Conservation (phyloP, 2,329 filamentous ascomycete genomes). For the Berkeleyomyces rouxiae region DNA sequence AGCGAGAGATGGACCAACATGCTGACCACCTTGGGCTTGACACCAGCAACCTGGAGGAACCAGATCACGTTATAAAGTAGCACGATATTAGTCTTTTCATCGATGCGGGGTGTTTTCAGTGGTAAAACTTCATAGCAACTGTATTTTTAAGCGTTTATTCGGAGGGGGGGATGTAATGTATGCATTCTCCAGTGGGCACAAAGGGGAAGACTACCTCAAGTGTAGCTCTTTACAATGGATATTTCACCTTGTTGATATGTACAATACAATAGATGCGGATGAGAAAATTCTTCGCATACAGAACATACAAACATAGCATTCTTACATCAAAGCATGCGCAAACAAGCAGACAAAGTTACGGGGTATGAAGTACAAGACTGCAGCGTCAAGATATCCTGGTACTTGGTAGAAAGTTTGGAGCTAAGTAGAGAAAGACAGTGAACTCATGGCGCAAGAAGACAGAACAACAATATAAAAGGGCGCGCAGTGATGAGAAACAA, state of each 20-base stretch:
- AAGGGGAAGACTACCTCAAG: background rate
- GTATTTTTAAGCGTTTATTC: constrained; percentile 12
- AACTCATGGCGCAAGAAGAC: background rate
- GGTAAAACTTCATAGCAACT: constrained; percentile 7
- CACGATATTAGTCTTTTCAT: background rate
- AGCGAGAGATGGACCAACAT: constrained; percentile 80
- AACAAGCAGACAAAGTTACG: background rate
- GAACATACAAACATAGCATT: background rate
- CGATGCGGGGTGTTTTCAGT: background rate
- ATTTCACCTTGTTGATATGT: constrained; percentile 11
- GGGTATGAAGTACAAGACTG: background rate
- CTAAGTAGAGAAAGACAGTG: too few relatives aligned
- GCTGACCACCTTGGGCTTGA: constrained; percentile 68
- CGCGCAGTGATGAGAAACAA: background rate
- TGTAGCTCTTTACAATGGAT: constrained; percentile 7
- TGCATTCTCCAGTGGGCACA: background rate
- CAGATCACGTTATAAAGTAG: constrained; percentile 57
- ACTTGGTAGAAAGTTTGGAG: too few relatives aligned
- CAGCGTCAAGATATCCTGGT: too few relatives aligned
- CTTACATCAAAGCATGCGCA: constrained; percentile 1
- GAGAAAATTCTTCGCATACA: background rate
- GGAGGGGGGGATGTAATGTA: background rate
- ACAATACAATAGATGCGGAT: constrained; percentile 12
- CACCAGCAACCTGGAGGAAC: constrained; percentile 74
- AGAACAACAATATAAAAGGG: background rate